Evolutionary conservation across 345 rosid genomes (phyloP).

Genomic region (Erysimum cheiranthoides): DNA sequence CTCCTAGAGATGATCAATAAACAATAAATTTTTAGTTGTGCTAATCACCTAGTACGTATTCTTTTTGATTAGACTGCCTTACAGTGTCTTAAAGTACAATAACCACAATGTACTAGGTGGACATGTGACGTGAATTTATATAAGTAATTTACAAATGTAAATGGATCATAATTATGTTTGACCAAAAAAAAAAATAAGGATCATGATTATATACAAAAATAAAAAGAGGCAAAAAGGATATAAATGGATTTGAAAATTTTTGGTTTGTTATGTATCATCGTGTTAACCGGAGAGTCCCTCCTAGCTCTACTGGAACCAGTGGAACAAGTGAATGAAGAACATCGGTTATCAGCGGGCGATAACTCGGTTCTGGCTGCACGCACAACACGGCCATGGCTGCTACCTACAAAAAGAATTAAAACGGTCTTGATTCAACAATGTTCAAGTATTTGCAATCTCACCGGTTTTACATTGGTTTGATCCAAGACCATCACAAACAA

Average conservation of each 20-base stretch:
- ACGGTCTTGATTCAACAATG: not conserved
- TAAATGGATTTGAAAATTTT: not conserved
- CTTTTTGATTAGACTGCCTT: too few species aligned
- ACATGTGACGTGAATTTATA: too few species aligned
- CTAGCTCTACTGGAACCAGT: conserved; percentile 74
- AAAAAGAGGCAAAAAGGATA: not conserved
- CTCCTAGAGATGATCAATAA: too few species aligned
- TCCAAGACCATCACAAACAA: conserved; percentile 47
- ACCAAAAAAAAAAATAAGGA: too few species aligned
- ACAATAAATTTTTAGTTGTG: too few species aligned
- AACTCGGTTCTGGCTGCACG: conserved; percentile 89
- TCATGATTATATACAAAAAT: not conserved
- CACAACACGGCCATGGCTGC: conserved; percentile 95
- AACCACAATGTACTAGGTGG: too few species aligned
- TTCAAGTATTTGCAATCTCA: conserved; percentile 16
- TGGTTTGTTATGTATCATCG: conserved; percentile 35
- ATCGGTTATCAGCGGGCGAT: conserved; percentile 85
- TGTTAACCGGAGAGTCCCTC: conserved; percentile 71
- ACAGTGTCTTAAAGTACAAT: too few species aligned
- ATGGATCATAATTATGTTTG: too few species aligned
- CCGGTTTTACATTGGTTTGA: conserved; percentile 2
- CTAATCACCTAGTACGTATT: too few species aligned
- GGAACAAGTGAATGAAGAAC: conserved; percentile 89
- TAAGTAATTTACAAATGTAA: too few species aligned
- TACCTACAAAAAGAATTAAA: conserved; percentile 56